Conservation (phyloP, 345 rosid genomes). For the Capsella bursapastoris region DNA sequence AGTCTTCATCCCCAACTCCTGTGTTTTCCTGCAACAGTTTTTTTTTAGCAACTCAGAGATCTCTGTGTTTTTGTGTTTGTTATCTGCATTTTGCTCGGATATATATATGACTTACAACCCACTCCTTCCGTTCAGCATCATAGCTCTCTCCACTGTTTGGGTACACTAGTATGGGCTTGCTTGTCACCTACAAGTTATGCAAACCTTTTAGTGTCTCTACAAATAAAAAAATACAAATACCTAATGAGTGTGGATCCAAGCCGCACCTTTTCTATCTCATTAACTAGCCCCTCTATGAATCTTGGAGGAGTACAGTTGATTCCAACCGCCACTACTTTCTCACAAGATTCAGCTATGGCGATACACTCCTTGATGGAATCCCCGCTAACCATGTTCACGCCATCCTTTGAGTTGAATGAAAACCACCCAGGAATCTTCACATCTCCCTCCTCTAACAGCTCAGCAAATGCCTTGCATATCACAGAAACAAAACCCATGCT, state of each 20-base stretch:
- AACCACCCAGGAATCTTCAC: slow-evolving; percentile 76
- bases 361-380: slow-evolving; percentile 70
- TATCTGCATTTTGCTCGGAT: not conserved
- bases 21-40: slow-evolving; percentile 62
- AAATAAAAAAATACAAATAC: not conserved
- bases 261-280: slow-evolving; percentile 58
- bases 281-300: slow-evolving; percentile 64
- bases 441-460: slow-evolving; percentile 69
- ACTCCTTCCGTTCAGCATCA: slow-evolving; percentile 63
- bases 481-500: slow-evolving; percentile 16
- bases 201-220: slow-evolving; percentile 13
- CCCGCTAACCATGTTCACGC: slow-evolving; percentile 74
- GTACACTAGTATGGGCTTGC: slow-evolving; percentile 72
- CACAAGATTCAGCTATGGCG: slow-evolving; percentile 65
- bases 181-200: slow-evolving; percentile 57
- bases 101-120: slow-evolving; percentile 65
- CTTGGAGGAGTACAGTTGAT: slow-evolving; percentile 90
- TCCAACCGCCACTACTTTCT: slow-evolving; percentile 72
- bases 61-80: not conserved
- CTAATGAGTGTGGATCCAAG: not conserved
- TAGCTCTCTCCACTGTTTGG: slow-evolving; percentile 87
- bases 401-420: slow-evolving; percentile 81
- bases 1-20: slow-evolving; percentile 73
- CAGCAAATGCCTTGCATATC: slow-evolving; percentile 61
- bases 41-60: not conserved